Conservation (phyloP, 331 rosid genomes). For the Quercus tomentella region DNA sequence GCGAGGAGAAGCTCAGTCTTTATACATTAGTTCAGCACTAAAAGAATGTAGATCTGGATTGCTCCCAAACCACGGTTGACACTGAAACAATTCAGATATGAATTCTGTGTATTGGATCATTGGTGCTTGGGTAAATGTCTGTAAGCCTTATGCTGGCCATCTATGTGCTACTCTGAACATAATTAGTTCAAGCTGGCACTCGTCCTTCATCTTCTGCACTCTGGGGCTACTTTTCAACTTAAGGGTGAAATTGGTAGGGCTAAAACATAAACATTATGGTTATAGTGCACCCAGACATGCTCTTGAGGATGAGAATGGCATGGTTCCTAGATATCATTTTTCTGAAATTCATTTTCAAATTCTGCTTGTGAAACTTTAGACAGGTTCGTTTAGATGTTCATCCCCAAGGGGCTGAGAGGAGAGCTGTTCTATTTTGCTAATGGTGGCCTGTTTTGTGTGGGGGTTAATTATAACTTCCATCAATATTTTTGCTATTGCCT, state of each 20-base stretch:
- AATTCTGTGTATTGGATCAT: not conserved
- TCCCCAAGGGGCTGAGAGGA: constrained; percentile 7
- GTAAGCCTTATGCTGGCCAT: not conserved
- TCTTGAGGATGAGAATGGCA: not conserved
- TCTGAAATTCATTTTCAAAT: not conserved
- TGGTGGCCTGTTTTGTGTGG: not conserved
- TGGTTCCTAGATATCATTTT: not conserved
- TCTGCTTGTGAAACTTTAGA: not conserved
- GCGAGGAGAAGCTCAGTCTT: not conserved
- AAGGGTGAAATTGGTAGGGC: not conserved
- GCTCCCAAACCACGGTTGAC: not conserved
- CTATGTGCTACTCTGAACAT: not conserved
- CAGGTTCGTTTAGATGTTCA: not conserved
- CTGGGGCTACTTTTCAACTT: not conserved
- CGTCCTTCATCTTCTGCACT: not conserved
- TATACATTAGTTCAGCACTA: not conserved
- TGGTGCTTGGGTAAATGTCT: not conserved
- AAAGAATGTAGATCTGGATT: not conserved
- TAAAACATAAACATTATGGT: not conserved
- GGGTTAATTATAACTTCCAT: constrained; percentile 7
- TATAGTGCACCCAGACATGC: not conserved
- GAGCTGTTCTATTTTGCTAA: not conserved
- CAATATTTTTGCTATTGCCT: constrained; percentile 6
- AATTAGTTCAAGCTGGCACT: not conserved
- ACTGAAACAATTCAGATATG: not conserved